Evolutionary conservation across 306 rosid genomes (phyloP), one percentile per base, ranked within the genome.

Genomic region (Rosa chinensis): DNA sequence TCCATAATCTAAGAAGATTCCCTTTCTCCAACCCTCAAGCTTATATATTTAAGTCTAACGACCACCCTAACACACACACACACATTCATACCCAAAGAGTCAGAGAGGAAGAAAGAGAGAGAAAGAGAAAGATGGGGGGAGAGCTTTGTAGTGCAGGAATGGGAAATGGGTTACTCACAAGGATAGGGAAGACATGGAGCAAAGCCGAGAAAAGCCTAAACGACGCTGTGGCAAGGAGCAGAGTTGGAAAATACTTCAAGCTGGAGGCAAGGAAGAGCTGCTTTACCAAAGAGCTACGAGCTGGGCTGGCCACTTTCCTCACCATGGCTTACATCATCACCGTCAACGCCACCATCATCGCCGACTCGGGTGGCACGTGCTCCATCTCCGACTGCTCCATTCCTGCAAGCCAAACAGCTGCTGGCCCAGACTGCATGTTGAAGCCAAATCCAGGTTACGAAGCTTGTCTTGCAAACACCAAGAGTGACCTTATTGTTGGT

Each of bases 251-350:
- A 6, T 88, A 87, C 87, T 96, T 93, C 94, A 91, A 88, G 82
- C 66, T 96, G 6, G 91, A 93, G 75, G 88, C 87, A 0, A 81
- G 98, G 16, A 90, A 90, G 76, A 91, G 80, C 44, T 87, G 89
- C 39, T 89, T 96, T 79, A 93, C 96, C 0, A 86, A 39, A 39
- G 98, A 93, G 50, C 79, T 93, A 0, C 88, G 99, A 3, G 99
- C 99, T 0, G 98, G 92, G 6, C 81, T 85, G 1, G 97, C 97
- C 73, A 96, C 98, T 32, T 96, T 96, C 50, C 87, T 96, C 74
- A 96, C 99, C 71, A 96, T 96, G 99, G 98, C 96, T 23, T 96
- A 96, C 63, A 96, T 93, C 88, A 91, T 96, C 79, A 87, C 97
- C 6, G 96, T 96, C 83, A 96, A 96, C 77, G 98, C 99, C 81